These are phyloP conservation scores for Mercurialis annua DNA, from an alignment of 345 rosid species.

Conservation along the genomic window DNA sequence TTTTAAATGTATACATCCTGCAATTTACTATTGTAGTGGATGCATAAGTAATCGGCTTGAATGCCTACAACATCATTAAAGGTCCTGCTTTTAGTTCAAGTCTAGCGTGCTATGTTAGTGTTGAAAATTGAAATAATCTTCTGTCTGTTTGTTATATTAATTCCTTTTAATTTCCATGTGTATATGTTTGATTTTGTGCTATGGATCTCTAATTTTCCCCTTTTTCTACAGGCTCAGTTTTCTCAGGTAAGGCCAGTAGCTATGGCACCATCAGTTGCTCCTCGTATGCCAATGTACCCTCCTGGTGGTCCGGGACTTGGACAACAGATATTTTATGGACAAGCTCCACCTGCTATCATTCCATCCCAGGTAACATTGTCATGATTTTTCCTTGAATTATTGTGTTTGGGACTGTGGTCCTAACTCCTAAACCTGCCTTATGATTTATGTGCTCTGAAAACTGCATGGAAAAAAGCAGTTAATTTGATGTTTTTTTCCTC, in stretches of 20 bases:
- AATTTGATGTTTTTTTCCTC: no score
- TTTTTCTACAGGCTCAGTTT: slow-evolving; percentile 68
- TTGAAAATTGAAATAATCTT: neutral
- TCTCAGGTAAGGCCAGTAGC: slow-evolving; percentile 78
- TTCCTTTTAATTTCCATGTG: neutral
- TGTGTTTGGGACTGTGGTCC: no score
- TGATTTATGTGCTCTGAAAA: no score
- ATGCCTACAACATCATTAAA: no score
- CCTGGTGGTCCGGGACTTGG: slow-evolving; percentile 78
- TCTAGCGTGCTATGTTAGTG: neutral
- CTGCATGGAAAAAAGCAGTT: no score
- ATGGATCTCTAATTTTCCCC: neutral
- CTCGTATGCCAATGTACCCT: slow-evolving; percentile 83
- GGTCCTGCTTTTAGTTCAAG: no score
- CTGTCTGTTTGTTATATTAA: neutral
- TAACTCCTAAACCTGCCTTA: no score
- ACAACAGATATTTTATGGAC: slow-evolving; percentile 84
- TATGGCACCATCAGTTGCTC: slow-evolving; percentile 70
- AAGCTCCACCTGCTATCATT: slow-evolving; percentile 74
- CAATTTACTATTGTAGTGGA: no score
- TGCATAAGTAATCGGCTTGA: no score
- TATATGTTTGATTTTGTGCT: neutral
- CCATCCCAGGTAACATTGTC: slow-evolving; percentile 61
- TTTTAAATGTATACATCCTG: neutral
- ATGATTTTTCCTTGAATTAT: neutral